These are phyloP conservation scores for Solanum clarkiae DNA, from an alignment of 257 asterid species.

Conservation along the genomic window DNA sequence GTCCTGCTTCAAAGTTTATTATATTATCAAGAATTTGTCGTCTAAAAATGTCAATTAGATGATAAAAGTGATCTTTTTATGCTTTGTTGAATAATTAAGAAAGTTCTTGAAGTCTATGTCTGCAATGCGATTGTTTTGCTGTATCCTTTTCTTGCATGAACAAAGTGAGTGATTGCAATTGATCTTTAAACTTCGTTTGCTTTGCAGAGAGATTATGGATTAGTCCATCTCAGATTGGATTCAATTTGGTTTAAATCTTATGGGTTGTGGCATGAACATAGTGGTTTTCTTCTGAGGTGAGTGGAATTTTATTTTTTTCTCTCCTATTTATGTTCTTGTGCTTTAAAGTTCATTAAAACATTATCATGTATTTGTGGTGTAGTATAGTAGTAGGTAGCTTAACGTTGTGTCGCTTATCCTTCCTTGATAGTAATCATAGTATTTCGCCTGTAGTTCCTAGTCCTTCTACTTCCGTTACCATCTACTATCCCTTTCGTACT, in stretches of 20 bases:
- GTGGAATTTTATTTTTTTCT: too few species aligned
- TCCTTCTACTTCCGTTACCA: not conserved
- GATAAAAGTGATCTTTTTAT: not conserved
- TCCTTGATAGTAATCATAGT: not conserved
- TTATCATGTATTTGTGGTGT: too few species aligned
- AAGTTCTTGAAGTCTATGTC: not conserved
- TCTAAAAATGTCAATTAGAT: not conserved
- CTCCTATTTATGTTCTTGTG: too few species aligned
- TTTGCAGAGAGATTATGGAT: not conserved
- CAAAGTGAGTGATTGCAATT: not conserved
- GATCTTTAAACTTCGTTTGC: not conserved
- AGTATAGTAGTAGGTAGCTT: too few species aligned
- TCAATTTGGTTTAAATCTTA: not conserved
- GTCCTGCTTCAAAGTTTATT: not conserved
- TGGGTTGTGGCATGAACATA: too few species aligned
- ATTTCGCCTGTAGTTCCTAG: not conserved
- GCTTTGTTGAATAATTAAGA: not conserved
- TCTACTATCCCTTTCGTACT: not conserved
- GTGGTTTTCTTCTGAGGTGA: not conserved
- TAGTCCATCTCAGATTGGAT: not conserved
- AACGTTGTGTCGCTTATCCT: too few species aligned
- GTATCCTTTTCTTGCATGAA: not conserved
- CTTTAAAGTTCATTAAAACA: too few species aligned
- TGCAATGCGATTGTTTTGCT: not conserved
- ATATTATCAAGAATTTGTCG: not conserved